Conservation (phyloP, 2,329 filamentous ascomycete species). For the Trichoderma koningiopsis region DNA sequence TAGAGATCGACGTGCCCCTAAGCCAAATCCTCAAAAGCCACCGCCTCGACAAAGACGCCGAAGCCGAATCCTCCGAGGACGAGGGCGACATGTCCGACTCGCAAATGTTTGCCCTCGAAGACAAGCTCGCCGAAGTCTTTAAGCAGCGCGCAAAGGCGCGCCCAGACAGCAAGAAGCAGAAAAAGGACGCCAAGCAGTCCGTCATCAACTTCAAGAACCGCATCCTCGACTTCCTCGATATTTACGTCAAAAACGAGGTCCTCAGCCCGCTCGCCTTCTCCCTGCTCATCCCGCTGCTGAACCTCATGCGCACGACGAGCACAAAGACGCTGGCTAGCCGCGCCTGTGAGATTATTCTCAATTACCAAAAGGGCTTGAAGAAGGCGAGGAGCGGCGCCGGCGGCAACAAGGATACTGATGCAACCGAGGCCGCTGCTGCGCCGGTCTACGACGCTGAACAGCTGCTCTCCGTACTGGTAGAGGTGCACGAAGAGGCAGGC, state of each 20-base stretch:
- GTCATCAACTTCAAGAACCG: conserved; percentile 95
- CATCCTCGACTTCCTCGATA: conserved; percentile 81
- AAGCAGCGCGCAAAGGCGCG: conserved; percentile 67
- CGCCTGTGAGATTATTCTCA: conserved; percentile 69
- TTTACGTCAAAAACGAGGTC: conserved; percentile 80
- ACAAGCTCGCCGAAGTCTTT: conserved; percentile 82
- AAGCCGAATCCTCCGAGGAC: conserved; percentile 58
- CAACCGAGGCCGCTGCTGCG: background rate
- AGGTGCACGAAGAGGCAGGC: conserved; percentile 69
- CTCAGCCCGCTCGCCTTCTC: conserved; percentile 67
- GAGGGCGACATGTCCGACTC: conserved; percentile 92
- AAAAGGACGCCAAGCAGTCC: conserved; percentile 82
- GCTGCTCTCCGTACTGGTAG: conserved; percentile 61
- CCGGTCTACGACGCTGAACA: conserved; percentile 38
- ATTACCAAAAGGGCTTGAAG: conserved; percentile 68
- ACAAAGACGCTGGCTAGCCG: conserved; percentile 76
- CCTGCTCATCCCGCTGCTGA: conserved; percentile 74
- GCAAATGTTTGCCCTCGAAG: conserved; percentile 89
- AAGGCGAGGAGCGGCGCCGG: conserved; percentile 51
- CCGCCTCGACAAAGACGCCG: conserved; percentile 59
- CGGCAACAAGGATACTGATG: conserved; percentile 21
- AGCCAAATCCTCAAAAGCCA: conserved; percentile 77
- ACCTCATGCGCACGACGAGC: conserved; percentile 73
- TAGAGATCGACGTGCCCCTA: conserved; percentile 70
- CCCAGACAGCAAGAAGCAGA: conserved; percentile 75